Base-by-base conservation (phyloP, 495 filamentous ascomycete genomes). In the Cairneyella variabilis region DNA sequence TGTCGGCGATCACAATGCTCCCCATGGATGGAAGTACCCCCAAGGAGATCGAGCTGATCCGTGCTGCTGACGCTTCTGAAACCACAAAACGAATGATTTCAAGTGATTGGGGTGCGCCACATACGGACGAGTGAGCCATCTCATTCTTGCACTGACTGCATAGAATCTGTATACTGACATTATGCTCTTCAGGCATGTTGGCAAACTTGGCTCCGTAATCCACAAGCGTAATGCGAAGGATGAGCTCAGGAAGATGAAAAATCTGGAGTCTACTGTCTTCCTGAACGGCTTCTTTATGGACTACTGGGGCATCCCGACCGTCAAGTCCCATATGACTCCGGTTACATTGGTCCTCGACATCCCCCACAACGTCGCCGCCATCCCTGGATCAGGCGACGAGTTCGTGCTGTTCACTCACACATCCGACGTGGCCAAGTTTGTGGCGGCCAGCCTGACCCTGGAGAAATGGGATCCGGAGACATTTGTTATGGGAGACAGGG, bases 251-350 rank as follows among this genome's bases (percentile, higher is more conserved):
- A 7, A 42, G 23, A 51, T 55, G 18, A 60, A 61, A 10, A 49
- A 58, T 20, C 69, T 82, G 16, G 65, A 79, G 51, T 77, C 64
- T 40, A 83, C 78, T 25, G 60, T 66, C 4, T 66, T 81, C 27
- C 64, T 69, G 32, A 74, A 69, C 22, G 80, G 77, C 2, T 74
- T 71, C 59, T 80, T 82, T 55, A 71, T 80, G 64, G 77, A 83
- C 57, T 80, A 79, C 59, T 82, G 66, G 63, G 74, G 71, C 26
- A 70, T 77, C 64, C 77, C 75, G 17, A 47, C 66, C 26, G 55
- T 74, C 39, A 55, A 62, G 53, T 75, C 73, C 20, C 62, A 79
- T 54, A 25, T 75, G 46, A 51, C 56, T 5, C 74, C 69, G 2
- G 62, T 64, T 7, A 63, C 64, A 1, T 65, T 79, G 16, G 71